phyloP scores from a whole-genome alignment of 805 yeast species.

The Vanderwaltozyma tropicalis region DNA sequence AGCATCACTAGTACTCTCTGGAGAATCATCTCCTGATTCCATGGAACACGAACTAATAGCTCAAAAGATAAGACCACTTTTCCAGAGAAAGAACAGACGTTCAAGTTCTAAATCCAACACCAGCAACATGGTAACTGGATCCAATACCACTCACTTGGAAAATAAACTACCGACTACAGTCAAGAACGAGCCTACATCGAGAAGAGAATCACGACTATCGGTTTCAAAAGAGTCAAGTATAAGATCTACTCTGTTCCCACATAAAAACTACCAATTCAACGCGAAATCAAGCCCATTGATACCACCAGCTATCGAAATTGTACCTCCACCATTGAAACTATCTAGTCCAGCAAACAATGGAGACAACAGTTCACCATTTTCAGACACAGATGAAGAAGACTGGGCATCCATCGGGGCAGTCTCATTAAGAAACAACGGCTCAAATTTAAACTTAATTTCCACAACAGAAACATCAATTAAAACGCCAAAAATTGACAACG shows the following conservation, averaged over 20 bases:
- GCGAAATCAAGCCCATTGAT: neutral
- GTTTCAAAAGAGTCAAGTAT: slow-evolving; percentile 28
- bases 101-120: slow-evolving; percentile 7
- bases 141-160: neutral
- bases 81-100: slow-evolving; percentile 10
- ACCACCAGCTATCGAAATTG: neutral
- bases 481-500: slow-evolving; percentile 2
- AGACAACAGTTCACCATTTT: slow-evolving; percentile 14
- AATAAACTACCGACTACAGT: slow-evolving; percentile 4
- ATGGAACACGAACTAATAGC: slow-evolving; percentile 9
- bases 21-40: slow-evolving; percentile 16
- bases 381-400: slow-evolving; percentile 94
- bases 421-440: slow-evolving; percentile 35
- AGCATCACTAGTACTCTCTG: slow-evolving; percentile 20
- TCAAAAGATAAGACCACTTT: slow-evolving; percentile 8
- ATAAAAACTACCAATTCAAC: neutral
- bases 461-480: slow-evolving; percentile 5
- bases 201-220: slow-evolving; percentile 29
- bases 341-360: neutral
- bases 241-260: slow-evolving; percentile 20
- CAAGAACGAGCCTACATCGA: slow-evolving; percentile 11
- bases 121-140: neutral
- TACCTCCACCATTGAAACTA: neutral
- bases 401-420: slow-evolving; percentile 89
- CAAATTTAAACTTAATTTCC: slow-evolving; percentile 2